phyloP scores from a whole-genome alignment of 192 early-diverging fungal species.

The Phlyctochytrium bullatum region DNA sequence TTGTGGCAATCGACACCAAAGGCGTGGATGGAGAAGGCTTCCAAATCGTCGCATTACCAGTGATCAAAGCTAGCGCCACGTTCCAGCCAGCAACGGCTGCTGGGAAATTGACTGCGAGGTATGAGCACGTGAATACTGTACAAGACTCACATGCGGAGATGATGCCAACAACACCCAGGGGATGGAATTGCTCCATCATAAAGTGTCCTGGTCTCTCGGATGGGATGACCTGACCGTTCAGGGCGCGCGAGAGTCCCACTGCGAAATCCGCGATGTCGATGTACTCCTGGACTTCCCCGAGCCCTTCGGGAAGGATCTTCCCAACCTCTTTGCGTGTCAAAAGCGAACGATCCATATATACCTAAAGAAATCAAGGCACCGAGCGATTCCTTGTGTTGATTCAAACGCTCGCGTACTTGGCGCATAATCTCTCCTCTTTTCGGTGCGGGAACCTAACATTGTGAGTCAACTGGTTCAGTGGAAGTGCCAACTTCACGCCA shows the following conservation, averaged over 20 bases:
- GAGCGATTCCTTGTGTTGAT: conserved; percentile 69
- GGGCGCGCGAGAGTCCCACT: conserved; percentile 75
- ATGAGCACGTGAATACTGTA: not conserved
- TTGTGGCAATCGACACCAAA: conserved; percentile 82
- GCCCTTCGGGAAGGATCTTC: conserved; percentile 89
- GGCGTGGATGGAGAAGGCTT: conserved; percentile 61
- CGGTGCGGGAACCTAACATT: conserved; percentile 63
- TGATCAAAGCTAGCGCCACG: conserved; percentile 80
- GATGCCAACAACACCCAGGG: conserved; percentile 86
- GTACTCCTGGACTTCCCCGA: conserved; percentile 95
- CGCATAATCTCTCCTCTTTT: conserved; percentile 86
- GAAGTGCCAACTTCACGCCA: conserved; percentile 60
- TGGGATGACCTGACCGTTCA: conserved; percentile 83
- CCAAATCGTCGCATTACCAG: conserved; percentile 91
- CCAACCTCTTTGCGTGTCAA: conserved; percentile 87
- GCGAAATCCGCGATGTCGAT: conserved; percentile 93
- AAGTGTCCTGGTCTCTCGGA: conserved; percentile 88
- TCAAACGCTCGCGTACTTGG: conserved; percentile 82
- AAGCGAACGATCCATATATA: not conserved
- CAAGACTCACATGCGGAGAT: conserved; percentile 72
- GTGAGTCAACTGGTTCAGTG: not conserved
- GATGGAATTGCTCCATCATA: conserved; percentile 96
- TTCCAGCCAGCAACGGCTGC: conserved; percentile 94
- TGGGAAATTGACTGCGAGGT: conserved; percentile 74
- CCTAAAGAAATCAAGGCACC: conserved; percentile 78